Percentiles rank a stretch among this genome's conserved stretches.
phyloP scores from a whole-genome alignment of 208 protist genomes.

The Trypanosomatidae sp. region DNA sequence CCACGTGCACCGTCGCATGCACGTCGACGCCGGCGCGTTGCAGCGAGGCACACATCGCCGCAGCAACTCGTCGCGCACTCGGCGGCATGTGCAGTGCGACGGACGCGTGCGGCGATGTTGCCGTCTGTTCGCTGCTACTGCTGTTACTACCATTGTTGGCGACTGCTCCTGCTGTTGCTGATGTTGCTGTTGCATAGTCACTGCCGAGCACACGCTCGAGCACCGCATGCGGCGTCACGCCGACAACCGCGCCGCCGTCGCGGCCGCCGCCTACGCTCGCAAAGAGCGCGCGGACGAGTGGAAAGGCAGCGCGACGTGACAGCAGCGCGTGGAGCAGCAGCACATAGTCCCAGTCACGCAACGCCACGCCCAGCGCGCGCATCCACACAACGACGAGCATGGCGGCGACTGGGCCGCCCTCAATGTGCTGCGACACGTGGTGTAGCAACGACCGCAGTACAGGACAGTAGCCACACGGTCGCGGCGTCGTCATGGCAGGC shows the following conservation, averaged over 20 bases:
- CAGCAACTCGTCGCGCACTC: slow-evolving; percentile 8
- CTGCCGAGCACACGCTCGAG: no score
- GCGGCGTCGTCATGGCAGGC: slow-evolving; percentile 2
- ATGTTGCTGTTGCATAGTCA: no score
- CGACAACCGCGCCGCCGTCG: no score
- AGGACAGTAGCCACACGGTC: no score
- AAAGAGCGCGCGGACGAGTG: slow-evolving; percentile 23
- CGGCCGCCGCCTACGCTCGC: no score
- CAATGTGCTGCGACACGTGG: slow-evolving; percentile 26
- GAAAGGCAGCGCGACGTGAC: slow-evolving; percentile 41
- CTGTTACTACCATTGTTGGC: no score
- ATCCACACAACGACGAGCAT: slow-evolving; percentile 71
- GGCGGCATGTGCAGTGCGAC: no score
- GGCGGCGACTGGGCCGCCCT: slow-evolving; percentile 13
- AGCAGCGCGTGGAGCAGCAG: slow-evolving; percentile 23
- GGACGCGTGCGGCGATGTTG: no score
- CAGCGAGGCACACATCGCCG: slow-evolving; percentile 38
- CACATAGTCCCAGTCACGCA: slow-evolving; percentile 71
- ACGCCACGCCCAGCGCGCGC: slow-evolving; percentile 32
- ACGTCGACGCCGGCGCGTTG: slow-evolving; percentile 13
- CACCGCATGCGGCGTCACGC: slow-evolving; percentile 27
- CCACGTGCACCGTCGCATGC: slow-evolving; percentile 11
- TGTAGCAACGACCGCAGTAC: slow-evolving; percentile 65
- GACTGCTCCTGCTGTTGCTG: not conserved
- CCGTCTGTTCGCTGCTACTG: no score